Percentiles rank a stretch among this genome's conserved stretches.
phyloP scores from a whole-genome alignment of 2,329 filamentous ascomycete genomes.

The Fusarium mundagurra region DNA sequence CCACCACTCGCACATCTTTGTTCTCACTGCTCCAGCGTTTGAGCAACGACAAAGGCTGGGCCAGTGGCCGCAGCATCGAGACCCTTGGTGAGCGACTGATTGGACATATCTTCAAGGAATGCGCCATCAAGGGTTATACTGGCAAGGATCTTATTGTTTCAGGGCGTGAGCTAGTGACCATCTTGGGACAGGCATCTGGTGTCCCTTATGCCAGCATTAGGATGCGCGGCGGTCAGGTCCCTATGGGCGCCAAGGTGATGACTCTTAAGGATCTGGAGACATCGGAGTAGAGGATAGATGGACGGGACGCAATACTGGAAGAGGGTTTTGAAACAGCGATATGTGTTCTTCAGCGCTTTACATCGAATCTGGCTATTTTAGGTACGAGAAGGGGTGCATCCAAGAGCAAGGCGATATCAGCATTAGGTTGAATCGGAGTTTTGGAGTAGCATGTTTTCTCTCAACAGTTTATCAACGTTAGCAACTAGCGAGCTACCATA shows the following conservation, averaged over 20 bases:
- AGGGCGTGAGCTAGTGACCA: constrained; percentile 44
- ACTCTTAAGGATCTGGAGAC: constrained; percentile 46
- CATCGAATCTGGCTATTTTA: not conserved
- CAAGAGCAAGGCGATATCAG: constrained; percentile 24
- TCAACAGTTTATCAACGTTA: constrained; percentile 1
- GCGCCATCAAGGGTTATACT: constrained; percentile 46
- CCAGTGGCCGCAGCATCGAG: constrained; percentile 69
- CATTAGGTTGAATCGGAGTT: constrained; percentile 33
- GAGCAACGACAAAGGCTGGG: constrained; percentile 62
- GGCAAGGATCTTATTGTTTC: constrained; percentile 41
- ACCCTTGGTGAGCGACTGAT: constrained; percentile 64
- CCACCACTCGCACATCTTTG: constrained; percentile 40
- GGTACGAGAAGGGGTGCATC: constrained; percentile 7
- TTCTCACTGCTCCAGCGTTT: constrained; percentile 54
- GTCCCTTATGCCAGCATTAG: constrained; percentile 39
- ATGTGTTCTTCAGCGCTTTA: not conserved
- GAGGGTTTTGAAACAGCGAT: not conserved
- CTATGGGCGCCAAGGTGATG: constrained; percentile 48
- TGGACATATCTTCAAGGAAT: constrained; percentile 49
- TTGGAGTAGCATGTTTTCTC: constrained; percentile 15
- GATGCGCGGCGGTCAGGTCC: constrained; percentile 37
- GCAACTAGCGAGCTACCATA: constrained; percentile 11
- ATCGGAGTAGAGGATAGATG: constrained; percentile 42
- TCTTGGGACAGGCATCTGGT: constrained; percentile 43
- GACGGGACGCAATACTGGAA: not conserved